phyloP scores from a whole-genome alignment of 23 red algal species.

The Agarophyton chilense region DNA sequence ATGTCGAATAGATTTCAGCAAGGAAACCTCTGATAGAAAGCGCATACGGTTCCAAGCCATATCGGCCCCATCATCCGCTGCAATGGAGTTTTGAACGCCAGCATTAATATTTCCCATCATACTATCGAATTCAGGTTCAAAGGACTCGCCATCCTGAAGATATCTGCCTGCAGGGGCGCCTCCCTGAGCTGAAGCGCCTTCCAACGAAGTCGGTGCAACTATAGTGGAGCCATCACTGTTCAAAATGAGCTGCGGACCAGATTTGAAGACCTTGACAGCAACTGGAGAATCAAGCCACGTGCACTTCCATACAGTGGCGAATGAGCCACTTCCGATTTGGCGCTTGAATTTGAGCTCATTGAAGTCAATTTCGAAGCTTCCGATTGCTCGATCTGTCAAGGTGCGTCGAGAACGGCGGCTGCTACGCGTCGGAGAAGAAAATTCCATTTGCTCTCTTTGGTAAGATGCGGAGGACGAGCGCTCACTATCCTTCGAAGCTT shows the following conservation, averaged over 20 bases:
- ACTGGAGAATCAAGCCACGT: slow-evolving; percentile 98
- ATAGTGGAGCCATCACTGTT: slow-evolving; percentile 14
- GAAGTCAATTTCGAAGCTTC: slow-evolving; percentile 71
- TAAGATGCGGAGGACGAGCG: background rate
- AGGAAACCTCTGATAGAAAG: slow-evolving; percentile 91
- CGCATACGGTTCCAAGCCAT: slow-evolving; percentile 51
- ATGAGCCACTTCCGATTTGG: slow-evolving; percentile 78
- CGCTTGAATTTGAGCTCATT: slow-evolving; percentile 41
- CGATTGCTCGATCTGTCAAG: slow-evolving; percentile 52
- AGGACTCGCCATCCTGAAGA: slow-evolving; percentile 46
- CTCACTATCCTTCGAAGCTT: background rate
- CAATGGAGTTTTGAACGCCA: background rate
- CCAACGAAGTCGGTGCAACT: background rate
- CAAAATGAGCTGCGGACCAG: slow-evolving; percentile 38
- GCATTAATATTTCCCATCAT: slow-evolving; percentile 24
- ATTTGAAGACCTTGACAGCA: slow-evolving; percentile 94
- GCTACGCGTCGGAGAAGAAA: background rate
- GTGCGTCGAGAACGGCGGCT: slow-evolving; percentile 21
- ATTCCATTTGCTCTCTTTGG: background rate
- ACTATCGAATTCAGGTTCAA: slow-evolving; percentile 67
- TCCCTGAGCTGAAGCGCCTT: background rate
- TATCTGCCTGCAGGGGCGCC: background rate
- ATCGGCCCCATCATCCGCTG: slow-evolving; percentile 14
- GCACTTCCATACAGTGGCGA: slow-evolving; percentile 96
- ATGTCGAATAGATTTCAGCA: slow-evolving; percentile 91